Conservation (phyloP, 2,329 filamentous ascomycete genomes). For the Dothidotthia symphoricarpi region DNA sequence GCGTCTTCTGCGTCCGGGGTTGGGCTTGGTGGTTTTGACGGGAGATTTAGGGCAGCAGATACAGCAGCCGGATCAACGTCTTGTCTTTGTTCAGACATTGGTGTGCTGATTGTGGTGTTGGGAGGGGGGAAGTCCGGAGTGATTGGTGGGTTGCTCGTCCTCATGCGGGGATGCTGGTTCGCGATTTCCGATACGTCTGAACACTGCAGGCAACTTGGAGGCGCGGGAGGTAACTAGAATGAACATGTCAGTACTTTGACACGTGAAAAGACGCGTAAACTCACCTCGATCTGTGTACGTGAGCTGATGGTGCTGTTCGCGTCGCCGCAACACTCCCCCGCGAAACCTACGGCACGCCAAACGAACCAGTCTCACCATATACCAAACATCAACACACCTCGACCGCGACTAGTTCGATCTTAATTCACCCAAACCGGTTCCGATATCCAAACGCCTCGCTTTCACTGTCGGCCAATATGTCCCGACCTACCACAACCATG, state of each 20-base stretch:
- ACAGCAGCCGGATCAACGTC: not conserved
- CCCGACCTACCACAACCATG: conserved; percentile 5
- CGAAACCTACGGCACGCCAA: conserved; percentile 16
- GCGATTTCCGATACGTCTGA: too few species aligned
- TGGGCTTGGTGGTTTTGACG: conserved; percentile 7
- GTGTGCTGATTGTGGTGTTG: too few species aligned
- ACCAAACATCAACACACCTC: conserved; percentile 10
- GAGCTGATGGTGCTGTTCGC: not conserved
- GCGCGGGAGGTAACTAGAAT: too few species aligned
- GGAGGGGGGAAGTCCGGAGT: too few species aligned
- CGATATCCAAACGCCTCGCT: not conserved
- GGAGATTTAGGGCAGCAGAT: conserved; percentile 1
- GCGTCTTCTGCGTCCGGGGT: conserved; percentile 9
- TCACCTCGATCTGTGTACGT: not conserved
- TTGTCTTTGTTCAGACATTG: too few species aligned
- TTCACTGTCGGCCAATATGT: too few species aligned
- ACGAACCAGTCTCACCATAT: conserved; percentile 15
- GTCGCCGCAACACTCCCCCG: conserved; percentile 8
- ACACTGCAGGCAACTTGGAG: too few species aligned
- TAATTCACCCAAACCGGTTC: conserved; percentile 4
- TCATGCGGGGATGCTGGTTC: too few species aligned
- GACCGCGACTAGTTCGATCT: not conserved
- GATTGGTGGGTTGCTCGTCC: too few species aligned
- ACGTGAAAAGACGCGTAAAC: conserved; percentile 3
- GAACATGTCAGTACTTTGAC: not conserved